phyloP scores from a whole-genome alignment of 1,284 basidiomycete genomes.

The Xerocomus nothofagi region DNA sequence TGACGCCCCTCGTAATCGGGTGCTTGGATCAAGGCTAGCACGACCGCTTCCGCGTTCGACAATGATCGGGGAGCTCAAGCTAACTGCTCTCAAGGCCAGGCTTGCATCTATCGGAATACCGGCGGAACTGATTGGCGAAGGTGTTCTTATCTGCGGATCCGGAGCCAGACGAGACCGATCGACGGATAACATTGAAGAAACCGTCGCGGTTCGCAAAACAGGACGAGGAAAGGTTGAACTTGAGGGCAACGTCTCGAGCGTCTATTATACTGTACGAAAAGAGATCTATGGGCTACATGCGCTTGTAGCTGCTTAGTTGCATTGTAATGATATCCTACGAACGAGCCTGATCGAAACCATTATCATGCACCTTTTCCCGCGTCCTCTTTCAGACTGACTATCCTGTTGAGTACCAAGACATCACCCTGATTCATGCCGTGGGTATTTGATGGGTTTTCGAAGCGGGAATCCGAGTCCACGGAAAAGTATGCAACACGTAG shows the following conservation, averaged over 20 bases:
- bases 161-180: conserved; percentile 49
- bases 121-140: conserved; percentile 92
- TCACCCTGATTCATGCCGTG: conserved; percentile 64
- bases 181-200: conserved; percentile 58
- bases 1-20: conserved; percentile 37
- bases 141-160: conserved; percentile 88
- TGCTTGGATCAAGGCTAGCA: conserved; percentile 61
- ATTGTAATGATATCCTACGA: conserved; percentile 14
- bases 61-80: conserved; percentile 94
- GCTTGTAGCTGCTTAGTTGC: conserved; percentile 64
- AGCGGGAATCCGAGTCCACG: conserved; percentile 81
- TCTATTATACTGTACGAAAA: conserved; percentile 84
- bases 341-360: neutral
- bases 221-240: conserved; percentile 82
- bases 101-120: conserved; percentile 75
- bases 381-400: conserved; percentile 96
- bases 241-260: conserved; percentile 85
- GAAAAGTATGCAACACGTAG: conserved; percentile 96
- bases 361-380: conserved; percentile 61
- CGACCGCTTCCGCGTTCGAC: conserved; percentile 77
- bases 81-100: conserved; percentile 81
- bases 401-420: conserved; percentile 85
- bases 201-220: conserved; percentile 87
- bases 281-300: conserved; percentile 91
- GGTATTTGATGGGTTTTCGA: conserved; percentile 54